phyloP scores from a whole-genome alignment of 1,284 basidiomycete species.

The Boletus semigastroideus region DNA sequence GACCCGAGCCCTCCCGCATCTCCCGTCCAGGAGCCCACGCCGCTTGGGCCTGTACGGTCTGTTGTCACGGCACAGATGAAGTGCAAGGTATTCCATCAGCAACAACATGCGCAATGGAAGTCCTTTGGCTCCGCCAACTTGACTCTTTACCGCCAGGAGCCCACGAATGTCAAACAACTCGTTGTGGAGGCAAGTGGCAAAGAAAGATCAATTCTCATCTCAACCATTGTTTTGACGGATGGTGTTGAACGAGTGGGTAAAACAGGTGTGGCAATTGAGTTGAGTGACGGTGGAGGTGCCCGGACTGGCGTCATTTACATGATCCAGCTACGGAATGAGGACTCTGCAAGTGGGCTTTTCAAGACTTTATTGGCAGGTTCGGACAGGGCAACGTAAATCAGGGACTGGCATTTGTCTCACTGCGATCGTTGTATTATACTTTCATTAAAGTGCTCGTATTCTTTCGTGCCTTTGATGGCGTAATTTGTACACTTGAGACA shows the following conservation, averaged over 20 bases:
- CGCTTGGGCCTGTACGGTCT: constrained; percentile 69
- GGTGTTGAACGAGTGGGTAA: constrained; percentile 98
- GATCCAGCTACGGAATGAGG: constrained; percentile 92
- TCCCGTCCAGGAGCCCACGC: constrained; percentile 57
- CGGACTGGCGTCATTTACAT: constrained; percentile 98
- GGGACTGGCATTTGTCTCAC: background rate
- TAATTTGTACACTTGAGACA: constrained; percentile 8
- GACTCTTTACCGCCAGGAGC: constrained; percentile 82
- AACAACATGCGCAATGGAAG: constrained; percentile 97
- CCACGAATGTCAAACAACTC: constrained; percentile 91
- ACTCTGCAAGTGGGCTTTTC: constrained; percentile 81
- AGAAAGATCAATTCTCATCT: constrained; percentile 79
- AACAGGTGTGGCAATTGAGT: constrained; percentile 95
- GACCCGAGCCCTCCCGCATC: constrained; percentile 79
- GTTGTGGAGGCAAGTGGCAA: constrained; percentile 91
- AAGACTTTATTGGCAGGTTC: constrained; percentile 87
- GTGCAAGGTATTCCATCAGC: constrained; percentile 97
- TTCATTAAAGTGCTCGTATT: background rate
- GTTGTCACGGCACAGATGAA: constrained; percentile 92
- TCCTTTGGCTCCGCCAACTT: constrained; percentile 86
- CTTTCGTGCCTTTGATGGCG: background rate
- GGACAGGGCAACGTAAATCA: constrained; percentile 48
- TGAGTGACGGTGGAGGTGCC: constrained; percentile 80
- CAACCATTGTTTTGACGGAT: constrained; percentile 93
- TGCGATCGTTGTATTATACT: background rate